Evolutionary conservation across 169 alveolate genomes (phyloP).

Genomic region (Babesia divergens): DNA sequence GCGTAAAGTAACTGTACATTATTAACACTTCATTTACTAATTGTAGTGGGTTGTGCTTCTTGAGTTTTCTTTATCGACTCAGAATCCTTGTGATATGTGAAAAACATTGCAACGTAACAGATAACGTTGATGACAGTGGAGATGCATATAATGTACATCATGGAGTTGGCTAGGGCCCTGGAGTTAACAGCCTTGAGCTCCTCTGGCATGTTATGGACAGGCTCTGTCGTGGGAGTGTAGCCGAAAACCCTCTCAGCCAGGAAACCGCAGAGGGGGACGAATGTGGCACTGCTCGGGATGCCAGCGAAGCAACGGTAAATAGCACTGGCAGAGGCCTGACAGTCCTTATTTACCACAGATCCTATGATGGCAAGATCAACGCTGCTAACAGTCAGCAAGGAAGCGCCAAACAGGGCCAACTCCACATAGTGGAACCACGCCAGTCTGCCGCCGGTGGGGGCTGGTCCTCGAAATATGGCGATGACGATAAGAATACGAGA

Average conservation of each 20-base stretch:
- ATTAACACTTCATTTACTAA: too few species aligned
- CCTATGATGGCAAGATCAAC: slow-evolving; percentile 86
- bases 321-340: slow-evolving; percentile 84
- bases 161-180: not conserved
- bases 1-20: too few species aligned
- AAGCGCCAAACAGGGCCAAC: slow-evolving; percentile 79
- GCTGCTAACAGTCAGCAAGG: slow-evolving; percentile 88
- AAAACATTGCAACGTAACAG: not conserved
- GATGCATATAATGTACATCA: not conserved
- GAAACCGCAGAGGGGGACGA: slow-evolving; percentile 86
- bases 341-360: slow-evolving; percentile 84
- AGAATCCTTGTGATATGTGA: slow-evolving; percentile 18
- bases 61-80: too few species aligned
- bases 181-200: not conserved
- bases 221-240: not conserved
- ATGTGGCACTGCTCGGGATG: slow-evolving; percentile 80
- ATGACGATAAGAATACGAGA: slow-evolving; percentile 71
- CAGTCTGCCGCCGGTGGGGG: slow-evolving; percentile 50
- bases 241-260: slow-evolving; percentile 84
- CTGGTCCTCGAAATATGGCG: slow-evolving; percentile 69
- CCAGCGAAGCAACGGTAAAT: slow-evolving; percentile 84
- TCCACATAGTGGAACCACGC: slow-evolving; percentile 46
- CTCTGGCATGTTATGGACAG: not conserved
- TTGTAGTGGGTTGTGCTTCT: too few species aligned
- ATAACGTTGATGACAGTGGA: not conserved